Percentiles rank a stretch among this genome's conserved stretches.
phyloP scores from a whole-genome alignment of 225 moss, liverwort and hornwort genomes.

The Sphagnum contortum region DNA sequence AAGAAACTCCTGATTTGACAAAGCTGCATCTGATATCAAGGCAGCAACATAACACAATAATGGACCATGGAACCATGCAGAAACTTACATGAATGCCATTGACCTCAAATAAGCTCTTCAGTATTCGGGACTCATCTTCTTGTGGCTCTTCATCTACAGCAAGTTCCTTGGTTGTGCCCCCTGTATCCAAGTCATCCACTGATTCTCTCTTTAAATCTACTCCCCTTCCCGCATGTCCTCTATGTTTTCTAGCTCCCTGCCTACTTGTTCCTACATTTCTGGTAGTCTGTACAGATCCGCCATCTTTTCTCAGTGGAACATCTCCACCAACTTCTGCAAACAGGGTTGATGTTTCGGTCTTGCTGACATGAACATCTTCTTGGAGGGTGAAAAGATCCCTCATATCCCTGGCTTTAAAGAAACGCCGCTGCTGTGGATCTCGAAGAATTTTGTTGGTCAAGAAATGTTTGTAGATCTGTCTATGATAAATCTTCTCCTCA shows the following conservation, averaged over 20 bases:
- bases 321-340: constrained; percentile 73
- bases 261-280: constrained; percentile 2
- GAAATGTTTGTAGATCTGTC: constrained; percentile 94
- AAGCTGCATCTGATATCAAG: too few species aligned
- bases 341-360: constrained; percentile 72
- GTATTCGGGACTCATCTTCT: constrained; percentile 77
- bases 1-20: too few species aligned
- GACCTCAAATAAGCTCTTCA: constrained; percentile 77
- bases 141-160: constrained; percentile 38
- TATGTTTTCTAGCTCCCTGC: not conserved
- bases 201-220: constrained; percentile 7
- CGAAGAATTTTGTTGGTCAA: constrained; percentile 84
- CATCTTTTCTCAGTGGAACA: constrained; percentile 26
- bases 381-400: constrained; percentile 88
- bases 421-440: constrained; percentile 93
- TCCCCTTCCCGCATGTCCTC: constrained; percentile 8
- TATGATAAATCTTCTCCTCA: constrained; percentile 98
- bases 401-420: constrained; percentile 94
- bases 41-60: not conserved
- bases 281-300: constrained; percentile 8
- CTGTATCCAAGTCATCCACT: constrained; percentile 13
- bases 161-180: constrained; percentile 14
- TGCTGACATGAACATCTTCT: constrained; percentile 44
- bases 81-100: constrained; percentile 90
- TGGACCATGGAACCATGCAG: not conserved